Evolutionary conservation across 2,329 filamentous ascomycete genomes (phyloP).

Genomic region (Aspergillus viridinutans): DNA sequence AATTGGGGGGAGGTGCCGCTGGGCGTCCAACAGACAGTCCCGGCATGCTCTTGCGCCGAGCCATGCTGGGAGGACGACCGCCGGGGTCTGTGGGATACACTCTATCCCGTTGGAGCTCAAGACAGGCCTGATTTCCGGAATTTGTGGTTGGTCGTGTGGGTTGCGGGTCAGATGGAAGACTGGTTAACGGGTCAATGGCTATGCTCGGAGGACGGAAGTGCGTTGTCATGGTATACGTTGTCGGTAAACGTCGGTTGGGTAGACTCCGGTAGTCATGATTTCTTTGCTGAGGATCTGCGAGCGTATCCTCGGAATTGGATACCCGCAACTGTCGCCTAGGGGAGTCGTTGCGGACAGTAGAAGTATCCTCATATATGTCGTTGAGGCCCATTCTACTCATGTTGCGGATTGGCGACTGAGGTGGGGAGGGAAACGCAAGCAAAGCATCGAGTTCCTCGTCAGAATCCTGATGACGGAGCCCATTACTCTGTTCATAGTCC

Average conservation of each 20-base stretch:
- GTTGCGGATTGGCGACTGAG: slow-evolving; percentile 29
- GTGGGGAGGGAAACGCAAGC: slow-evolving; percentile 26
- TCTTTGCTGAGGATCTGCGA: slow-evolving; percentile 7
- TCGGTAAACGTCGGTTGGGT: slow-evolving; percentile 15
- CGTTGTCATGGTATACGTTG: slow-evolving; percentile 7
- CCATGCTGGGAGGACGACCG: slow-evolving; percentile 13
- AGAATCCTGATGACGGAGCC: slow-evolving; percentile 4
- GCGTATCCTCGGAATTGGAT: slow-evolving; percentile 28
- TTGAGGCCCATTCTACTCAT: slow-evolving; percentile 19
- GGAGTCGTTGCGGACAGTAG: slow-evolving; percentile 9
- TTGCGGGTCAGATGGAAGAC: slow-evolving; percentile 8
- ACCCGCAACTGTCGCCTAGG: slow-evolving; percentile 20
- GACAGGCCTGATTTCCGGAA: background rate
- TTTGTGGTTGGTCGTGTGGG: slow-evolving; percentile 3
- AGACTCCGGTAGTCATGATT: background rate
- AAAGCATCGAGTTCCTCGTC: slow-evolving; percentile 13
- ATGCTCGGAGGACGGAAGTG: slow-evolving; percentile 20
- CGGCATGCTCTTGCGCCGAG: slow-evolving; percentile 32
- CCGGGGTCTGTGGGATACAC: slow-evolving; percentile 6
- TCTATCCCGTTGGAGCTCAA: slow-evolving; percentile 11
- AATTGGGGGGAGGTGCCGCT: slow-evolving; percentile 29
- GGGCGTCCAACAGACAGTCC: slow-evolving; percentile 29
- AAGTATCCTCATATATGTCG: slow-evolving; percentile 18
- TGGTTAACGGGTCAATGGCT: slow-evolving; percentile 1
- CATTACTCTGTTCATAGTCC: slow-evolving; percentile 10